Conservation (phyloP, 2,329 filamentous ascomycete genomes). For the Trichophyton rubrum region DNA sequence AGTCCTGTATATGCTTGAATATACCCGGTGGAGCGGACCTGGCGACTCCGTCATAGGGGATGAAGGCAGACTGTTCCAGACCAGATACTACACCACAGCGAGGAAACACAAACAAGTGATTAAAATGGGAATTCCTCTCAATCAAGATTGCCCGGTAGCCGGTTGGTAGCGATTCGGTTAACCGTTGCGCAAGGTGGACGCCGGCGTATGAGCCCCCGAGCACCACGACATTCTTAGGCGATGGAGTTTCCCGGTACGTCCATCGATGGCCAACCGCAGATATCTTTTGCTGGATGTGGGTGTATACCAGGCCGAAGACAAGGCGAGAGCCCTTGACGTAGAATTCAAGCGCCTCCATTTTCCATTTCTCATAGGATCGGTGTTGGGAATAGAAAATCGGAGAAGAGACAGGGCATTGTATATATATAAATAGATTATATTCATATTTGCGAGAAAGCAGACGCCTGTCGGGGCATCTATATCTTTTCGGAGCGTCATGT, state of each 20-base stretch:
- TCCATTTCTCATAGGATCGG: background rate
- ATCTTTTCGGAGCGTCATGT: background rate
- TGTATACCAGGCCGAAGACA: background rate
- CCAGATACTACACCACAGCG: conserved; percentile 44
- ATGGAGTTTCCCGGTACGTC: conserved; percentile 6
- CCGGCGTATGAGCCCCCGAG: conserved; percentile 49
- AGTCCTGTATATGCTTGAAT: conserved; percentile 34
- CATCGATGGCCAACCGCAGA: conserved; percentile 6
- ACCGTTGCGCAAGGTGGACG: conserved; percentile 25
- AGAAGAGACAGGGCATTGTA: background rate
- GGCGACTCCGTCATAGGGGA: conserved; percentile 42
- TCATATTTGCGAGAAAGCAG: background rate
- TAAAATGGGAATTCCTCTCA: conserved; percentile 49
- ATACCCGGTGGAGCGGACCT: conserved; percentile 24
- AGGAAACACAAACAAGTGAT: conserved; percentile 49
- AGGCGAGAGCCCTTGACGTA: conserved; percentile 1
- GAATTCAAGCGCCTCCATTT: conserved; percentile 5
- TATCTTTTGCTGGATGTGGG: conserved; percentile 1
- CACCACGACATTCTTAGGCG: conserved; percentile 23
- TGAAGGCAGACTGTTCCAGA: conserved; percentile 47
- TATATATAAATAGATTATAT: background rate
- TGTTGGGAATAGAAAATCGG: background rate
- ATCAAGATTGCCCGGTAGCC: conserved; percentile 45
- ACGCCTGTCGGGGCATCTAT: background rate
- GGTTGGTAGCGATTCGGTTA: conserved; percentile 39